Evolutionary conservation across 805 yeast genomes (phyloP), one percentile per base, ranked within the genome.

Genomic region (Nakazawaea ernobii): DNA sequence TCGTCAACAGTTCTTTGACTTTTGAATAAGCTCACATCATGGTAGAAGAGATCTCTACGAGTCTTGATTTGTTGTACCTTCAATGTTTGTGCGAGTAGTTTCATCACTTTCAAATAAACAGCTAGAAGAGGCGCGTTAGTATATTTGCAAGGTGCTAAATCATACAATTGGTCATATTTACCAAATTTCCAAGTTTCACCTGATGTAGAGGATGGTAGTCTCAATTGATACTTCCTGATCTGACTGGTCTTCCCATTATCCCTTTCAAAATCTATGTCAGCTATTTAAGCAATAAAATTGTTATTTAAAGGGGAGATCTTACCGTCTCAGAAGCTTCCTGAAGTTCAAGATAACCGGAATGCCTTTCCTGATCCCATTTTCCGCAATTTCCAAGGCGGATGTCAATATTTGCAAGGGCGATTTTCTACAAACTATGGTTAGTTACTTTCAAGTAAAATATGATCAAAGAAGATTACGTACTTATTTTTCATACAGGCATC

Each of bases 11-110:
- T 55, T 0, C 53, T 11, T 55, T 83, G 89, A 2, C 53, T 57
- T 15, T 58, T 51, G 58, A 79, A 84, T 15, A 82, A 54, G 14
- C 61, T 62, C 2, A 80, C 84, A 55, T 82, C 81, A 43, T 68
- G 68, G 59, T 83, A 83, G 62, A 68, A 83, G 0, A 83, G 49
- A 53, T 82, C 87, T 51, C 90, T 63, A 45, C 69, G 69, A 1
- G 86, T 71, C 1, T 74, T 66, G 1, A 53, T 33, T n/a, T 33
- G 37, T 8, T 40, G 42, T 4, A 10, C 15, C 26, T 32, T 27
- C 32, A 52, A 17, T 6, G 39, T 44, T n/a, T 43, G 48, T 13
- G 15, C 26, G 2, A 49, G 20, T 5, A 49, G 37, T 10, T 40
- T 39, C 5, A 52, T 36, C 10, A 49, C 28, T 32, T 35, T 42